Evolutionary conservation across 106 monocot species (phyloP), one percentile per base, ranked within the genome.

Genomic region (Narthecium ossifragum): DNA sequence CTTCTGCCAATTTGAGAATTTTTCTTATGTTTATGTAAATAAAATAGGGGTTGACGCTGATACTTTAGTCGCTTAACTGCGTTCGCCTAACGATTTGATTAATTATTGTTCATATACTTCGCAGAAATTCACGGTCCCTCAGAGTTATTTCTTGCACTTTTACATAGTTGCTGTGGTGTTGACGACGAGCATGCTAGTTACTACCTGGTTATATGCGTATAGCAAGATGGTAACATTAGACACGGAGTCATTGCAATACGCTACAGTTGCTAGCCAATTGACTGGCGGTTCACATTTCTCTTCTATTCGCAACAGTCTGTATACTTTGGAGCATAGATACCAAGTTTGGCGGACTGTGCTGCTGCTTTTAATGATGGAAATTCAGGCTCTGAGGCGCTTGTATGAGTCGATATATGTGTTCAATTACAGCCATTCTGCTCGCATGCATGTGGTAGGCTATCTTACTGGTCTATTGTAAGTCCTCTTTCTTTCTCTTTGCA

Each of bases 361-460:
- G 78, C 59, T 85, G 6, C 78, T 93, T 34, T 31, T 93, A 32
- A 47, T 93, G 59, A 81, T 88, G 88, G 88, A 93, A 65, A 65
- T 51, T 50, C 92, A 93, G 41, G 73, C 75, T 25, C 13, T 85
- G 37, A 81, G 88, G 62, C 84, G 92, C 17, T 60, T 88, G 41
- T 69, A 81, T 24, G 88, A 93, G 79, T 74, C 88, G 14, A 6
- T 75, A 22, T 49, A 68, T 62, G 88, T 93, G 11, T 93, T 93
- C 55, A 51, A 73, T 51, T 88, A 84, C 45, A 71, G 81, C 36
- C 66, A 60, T 24, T 76, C 79, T 17, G 92, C 92, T 23, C 56
- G 81, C 15, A 79, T 92, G 87, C 92, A 93, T 41, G 31, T 88
- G 38, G 8, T 74, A 7, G 88, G 78, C 45, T 93, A 93, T 68